These are phyloP conservation scores for Dalbergia oliveri DNA, from an alignment of 306 rosid species.

Conservation along the genomic window DNA sequence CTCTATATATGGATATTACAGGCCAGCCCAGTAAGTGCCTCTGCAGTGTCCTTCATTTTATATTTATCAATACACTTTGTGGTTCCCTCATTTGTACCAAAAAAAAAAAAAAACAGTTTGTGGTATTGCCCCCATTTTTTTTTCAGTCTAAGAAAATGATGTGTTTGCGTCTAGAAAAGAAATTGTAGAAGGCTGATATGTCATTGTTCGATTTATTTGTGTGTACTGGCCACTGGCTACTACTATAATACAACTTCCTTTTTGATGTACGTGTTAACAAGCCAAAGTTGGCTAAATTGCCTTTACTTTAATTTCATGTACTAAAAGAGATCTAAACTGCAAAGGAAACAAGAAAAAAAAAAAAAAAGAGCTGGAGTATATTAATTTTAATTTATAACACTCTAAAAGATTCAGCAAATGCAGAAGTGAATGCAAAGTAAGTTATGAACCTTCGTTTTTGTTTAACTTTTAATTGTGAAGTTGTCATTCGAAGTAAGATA, in stretches of 20 bases:
- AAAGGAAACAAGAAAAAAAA: no score
- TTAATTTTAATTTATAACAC: background rate
- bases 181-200: background rate
- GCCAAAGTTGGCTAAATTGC: slow-evolving; percentile 5
- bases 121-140: slow-evolving; percentile 4
- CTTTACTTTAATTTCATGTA: slow-evolving; percentile 23
- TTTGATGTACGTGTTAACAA: slow-evolving; percentile 24
- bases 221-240: slow-evolving; percentile 23
- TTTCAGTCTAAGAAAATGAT: background rate
- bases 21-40: slow-evolving; percentile 44
- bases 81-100: no score
- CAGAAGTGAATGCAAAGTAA: background rate
- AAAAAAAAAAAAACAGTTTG: no score
- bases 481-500: background rate
- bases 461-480: background rate
- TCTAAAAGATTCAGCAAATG: background rate
- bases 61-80: background rate
- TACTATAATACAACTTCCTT: slow-evolving; percentile 26
- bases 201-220: slow-evolving; percentile 40
- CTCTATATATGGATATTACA: slow-evolving; percentile 71
- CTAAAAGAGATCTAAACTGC: background rate
- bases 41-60: slow-evolving; percentile 36
- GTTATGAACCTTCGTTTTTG: background rate
- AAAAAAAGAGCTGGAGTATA: background rate
- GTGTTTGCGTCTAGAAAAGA: slow-evolving; percentile 19